phyloP scores from a whole-genome alignment of 768 basidiomycete species.

The Cubamyces lactineus region DNA sequence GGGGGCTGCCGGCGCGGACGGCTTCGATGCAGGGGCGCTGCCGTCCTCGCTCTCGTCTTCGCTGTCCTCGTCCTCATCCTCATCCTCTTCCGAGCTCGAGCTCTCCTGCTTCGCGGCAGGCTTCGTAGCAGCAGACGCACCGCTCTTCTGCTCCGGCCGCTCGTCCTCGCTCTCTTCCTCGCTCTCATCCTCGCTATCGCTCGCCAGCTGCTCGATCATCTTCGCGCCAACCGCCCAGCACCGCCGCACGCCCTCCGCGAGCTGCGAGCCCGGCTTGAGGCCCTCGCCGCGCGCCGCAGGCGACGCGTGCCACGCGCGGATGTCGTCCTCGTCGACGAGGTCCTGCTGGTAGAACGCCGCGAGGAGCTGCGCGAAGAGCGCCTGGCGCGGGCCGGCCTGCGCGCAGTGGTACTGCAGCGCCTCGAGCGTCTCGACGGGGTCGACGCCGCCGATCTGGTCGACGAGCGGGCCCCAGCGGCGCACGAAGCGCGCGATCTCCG shows the following conservation, averaged over 20 bases:
- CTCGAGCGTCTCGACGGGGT: slow-evolving; percentile 78
- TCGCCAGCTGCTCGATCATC: slow-evolving; percentile 83
- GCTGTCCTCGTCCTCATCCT: slow-evolving; percentile 8
- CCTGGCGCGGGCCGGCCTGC: slow-evolving; percentile 54
- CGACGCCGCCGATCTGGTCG: slow-evolving; percentile 78
- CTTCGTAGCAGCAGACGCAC: slow-evolving; percentile 22
- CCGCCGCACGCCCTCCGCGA: slow-evolving; percentile 59
- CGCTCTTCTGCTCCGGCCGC: slow-evolving; percentile 11
- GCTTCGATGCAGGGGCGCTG: not conserved
- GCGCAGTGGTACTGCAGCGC: slow-evolving; percentile 78
- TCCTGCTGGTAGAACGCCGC: slow-evolving; percentile 90
- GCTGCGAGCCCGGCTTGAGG: slow-evolving; percentile 40
- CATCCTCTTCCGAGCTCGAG: not conserved
- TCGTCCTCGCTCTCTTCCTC: slow-evolving; percentile 31
- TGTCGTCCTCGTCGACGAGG: slow-evolving; percentile 87
- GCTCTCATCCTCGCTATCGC: slow-evolving; percentile 55
- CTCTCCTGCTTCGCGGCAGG: slow-evolving; percentile 36
- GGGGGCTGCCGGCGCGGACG: not conserved
- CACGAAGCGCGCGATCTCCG: slow-evolving; percentile 64
- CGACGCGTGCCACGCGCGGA: slow-evolving; percentile 81
- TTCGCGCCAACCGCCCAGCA: slow-evolving; percentile 71
- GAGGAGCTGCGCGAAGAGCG: slow-evolving; percentile 84
- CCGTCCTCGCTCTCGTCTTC: slow-evolving; percentile 26
- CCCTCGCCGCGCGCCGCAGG: slow-evolving; percentile 58
- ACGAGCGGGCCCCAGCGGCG: slow-evolving; percentile 84